phyloP scores from a whole-genome alignment of 805 yeast genomes.

The Yamadazyma nakazawae region DNA sequence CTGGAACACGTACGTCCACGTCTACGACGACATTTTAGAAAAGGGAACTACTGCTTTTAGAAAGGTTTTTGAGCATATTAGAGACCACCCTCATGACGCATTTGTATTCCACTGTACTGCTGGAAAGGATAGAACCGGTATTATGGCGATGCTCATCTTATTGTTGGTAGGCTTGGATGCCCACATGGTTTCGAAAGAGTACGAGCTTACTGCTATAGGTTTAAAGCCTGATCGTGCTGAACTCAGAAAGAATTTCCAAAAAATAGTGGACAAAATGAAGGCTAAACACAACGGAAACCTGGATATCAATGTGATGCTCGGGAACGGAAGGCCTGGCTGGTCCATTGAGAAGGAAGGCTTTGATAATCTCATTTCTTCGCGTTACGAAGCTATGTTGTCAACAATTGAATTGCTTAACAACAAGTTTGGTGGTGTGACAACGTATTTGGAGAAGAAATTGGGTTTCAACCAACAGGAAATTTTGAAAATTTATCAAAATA shows the following conservation, averaged over 20 bases:
- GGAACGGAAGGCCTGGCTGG: constrained; percentile 41
- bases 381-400: constrained; percentile 67
- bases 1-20: constrained; percentile 59
- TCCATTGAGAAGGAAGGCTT: constrained; percentile 50
- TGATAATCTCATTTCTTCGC: constrained; percentile 56
- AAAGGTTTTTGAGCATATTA: constrained; percentile 50
- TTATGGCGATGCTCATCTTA: constrained; percentile 64
- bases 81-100: constrained; percentile 45
- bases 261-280: constrained; percentile 29
- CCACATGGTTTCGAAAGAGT: constrained; percentile 66
- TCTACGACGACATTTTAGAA: constrained; percentile 56
- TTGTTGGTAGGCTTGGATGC: constrained; percentile 63
- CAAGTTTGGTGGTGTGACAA: constrained; percentile 53
- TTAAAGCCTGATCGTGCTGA: constrained; percentile 46
- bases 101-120: constrained; percentile 77
- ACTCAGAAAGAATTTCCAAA: constrained; percentile 33
- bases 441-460: constrained; percentile 44
- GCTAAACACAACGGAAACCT: constrained; percentile 22
- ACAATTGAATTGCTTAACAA: constrained; percentile 52
- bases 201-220: constrained; percentile 70
- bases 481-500: constrained; percentile 22
- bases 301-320: constrained; percentile 17
- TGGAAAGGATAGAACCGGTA: constrained; percentile 85
- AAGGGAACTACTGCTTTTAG: constrained; percentile 48
- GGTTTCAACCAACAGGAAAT: constrained; percentile 46